These are phyloP conservation scores for Hirsutella minnesotensis DNA, from an alignment of 2,329 filamentous ascomycete species.

Conservation along the genomic window DNA sequence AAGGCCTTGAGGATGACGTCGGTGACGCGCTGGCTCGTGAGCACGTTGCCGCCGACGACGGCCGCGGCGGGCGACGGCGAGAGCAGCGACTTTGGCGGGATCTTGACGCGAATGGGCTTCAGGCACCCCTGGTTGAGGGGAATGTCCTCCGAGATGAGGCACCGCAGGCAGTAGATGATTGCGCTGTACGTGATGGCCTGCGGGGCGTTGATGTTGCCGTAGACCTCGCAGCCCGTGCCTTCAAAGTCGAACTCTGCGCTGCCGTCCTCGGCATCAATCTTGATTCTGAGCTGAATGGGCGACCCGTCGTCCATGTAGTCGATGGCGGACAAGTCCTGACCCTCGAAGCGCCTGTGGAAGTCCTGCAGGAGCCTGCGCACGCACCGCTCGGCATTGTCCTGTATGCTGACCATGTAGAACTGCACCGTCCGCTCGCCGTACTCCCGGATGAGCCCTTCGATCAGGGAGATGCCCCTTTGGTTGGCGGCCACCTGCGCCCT, in stretches of 20 bases:
- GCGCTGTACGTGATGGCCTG: conserved; percentile 32
- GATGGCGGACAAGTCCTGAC: conserved; percentile 13
- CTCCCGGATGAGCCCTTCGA: conserved; percentile 58
- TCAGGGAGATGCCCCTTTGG: conserved; percentile 70
- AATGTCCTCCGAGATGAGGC: conserved; percentile 69
- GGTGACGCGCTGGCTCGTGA: conserved; percentile 70
- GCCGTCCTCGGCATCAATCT: conserved; percentile 62
- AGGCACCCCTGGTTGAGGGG: conserved; percentile 81
- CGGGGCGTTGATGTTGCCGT: conserved; percentile 22
- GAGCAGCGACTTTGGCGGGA: conserved; percentile 62
- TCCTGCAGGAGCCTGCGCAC: conserved; percentile 42
- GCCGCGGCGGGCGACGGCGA: conserved; percentile 66
- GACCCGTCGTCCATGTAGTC: conserved; percentile 78
- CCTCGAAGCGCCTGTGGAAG: conserved; percentile 7
- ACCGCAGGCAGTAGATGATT: conserved; percentile 77
- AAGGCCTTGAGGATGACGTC: conserved; percentile 77
- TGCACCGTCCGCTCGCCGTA: conserved; percentile 62
- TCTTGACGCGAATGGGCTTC: conserved; percentile 61
- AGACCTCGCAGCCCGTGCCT: conserved; percentile 18
- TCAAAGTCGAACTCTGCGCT: conserved; percentile 54
- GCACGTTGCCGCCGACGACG: conserved; percentile 73
- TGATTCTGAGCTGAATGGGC: conserved; percentile 62
- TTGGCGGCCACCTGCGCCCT: conserved; percentile 83
- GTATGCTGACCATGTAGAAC: conserved; percentile 36
- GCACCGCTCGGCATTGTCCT: conserved; percentile 37